Conservation (phyloP, 495 filamentous ascomycete species). For the Aspergillus coremiiformis region DNA sequence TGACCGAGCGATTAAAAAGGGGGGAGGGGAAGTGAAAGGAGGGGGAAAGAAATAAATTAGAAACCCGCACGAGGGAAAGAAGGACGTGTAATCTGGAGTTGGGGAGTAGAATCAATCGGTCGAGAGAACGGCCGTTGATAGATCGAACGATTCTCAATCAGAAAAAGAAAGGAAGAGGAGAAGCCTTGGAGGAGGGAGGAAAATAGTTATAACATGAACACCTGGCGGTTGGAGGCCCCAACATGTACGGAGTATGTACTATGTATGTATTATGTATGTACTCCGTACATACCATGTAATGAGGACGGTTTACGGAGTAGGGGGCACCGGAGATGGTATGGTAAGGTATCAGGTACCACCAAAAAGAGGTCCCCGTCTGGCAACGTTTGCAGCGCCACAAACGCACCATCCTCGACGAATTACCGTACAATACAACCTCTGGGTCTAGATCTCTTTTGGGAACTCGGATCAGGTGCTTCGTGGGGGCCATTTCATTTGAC, state of each 20-base stretch:
- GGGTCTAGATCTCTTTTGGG: background rate
- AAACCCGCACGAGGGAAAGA: background rate
- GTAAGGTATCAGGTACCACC: background rate
- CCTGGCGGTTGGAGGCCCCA: background rate
- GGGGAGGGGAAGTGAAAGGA: too few relatives aligned
- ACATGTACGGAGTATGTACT: background rate
- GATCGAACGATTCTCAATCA: conserved; percentile 5
- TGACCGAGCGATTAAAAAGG: background rate
- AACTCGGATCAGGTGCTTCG: background rate
- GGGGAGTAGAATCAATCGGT: background rate
- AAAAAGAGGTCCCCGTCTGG: background rate
- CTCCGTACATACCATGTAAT: too few relatives aligned
- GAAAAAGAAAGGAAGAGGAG: conserved; percentile 23
- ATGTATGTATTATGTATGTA: background rate
- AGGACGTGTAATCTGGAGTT: background rate
- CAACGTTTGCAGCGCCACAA: background rate
- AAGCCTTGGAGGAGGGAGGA: conserved; percentile 10
- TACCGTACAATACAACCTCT: background rate
- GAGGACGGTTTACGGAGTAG: too few relatives aligned
- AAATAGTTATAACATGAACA: conserved; percentile 5
- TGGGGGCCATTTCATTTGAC: background rate
- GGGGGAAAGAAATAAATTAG: background rate
- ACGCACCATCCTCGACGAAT: background rate
- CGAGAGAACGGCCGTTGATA: conserved; percentile 1
- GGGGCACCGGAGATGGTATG: background rate